Base-by-base conservation (phyloP, 371 early-diverging fungal species). In the Cokeromyces recurvatus region DNA sequence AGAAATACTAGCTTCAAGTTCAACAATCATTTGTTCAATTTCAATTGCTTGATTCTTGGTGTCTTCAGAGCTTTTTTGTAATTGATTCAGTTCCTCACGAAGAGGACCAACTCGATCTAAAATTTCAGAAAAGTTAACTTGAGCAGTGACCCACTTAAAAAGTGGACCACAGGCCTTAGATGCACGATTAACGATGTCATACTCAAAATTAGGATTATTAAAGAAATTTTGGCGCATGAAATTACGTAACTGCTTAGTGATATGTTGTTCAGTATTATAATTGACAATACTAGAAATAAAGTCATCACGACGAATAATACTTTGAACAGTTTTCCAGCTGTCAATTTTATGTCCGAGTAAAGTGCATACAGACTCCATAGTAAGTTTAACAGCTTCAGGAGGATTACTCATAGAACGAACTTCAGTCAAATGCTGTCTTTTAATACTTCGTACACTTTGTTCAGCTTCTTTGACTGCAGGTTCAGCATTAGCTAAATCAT, bases 161-260 rank as follows among this genome's bases (percentile, higher is more conserved):
- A 99, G 69, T 14, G 98, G 97, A 22, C 97, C 99, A 68, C 99
- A 99, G 0, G 99, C 99, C 69, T 93, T 94, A 62, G 91, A 90
- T n/a, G 99, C 99, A 48, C 93, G 91, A 68, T 94, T 94, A 24
- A 98, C 94, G 0, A 77, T 63, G 46, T 99, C 99, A 60, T 89
- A 95, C 67, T 93, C 94, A 62, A 83, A 98, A 47, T 81, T 80
- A 35, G 95, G 87, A 46, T 94, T 84, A 58, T 57, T 74, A 38
- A 97, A 60, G 68, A 85, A 98, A 31, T 81, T 81, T 29, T 72
- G 66, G 20, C 73, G 81, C 78, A 95, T 89, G 49, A 81, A 83
- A 20, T 91, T 87, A 32, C 92, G 85, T 51, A 93, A 66, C 7
- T 68, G 41, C 34, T 69, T 73, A 8, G 86, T 87, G 80, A 94